Base-by-base conservation (phyloP, 2,329 filamentous ascomycete genomes). In the Ploettnerulaceae sp. region DNA sequence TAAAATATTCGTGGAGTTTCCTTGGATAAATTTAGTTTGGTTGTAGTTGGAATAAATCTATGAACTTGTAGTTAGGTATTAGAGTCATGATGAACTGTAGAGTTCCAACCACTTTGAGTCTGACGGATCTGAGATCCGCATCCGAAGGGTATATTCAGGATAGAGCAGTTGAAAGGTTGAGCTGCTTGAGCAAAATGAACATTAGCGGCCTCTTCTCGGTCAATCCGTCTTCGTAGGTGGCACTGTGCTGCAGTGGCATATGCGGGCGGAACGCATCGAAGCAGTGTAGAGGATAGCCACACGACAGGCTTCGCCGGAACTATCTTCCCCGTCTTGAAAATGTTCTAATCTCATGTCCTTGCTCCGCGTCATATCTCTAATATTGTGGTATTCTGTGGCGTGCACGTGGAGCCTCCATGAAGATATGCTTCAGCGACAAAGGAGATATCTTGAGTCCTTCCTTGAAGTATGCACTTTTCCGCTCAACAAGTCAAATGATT, bases 351-450 rank as follows among this genome's bases (percentile, higher is more conserved):
- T 40, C 39, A 32, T 29, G 21, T 47, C 28, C 32, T 31, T 18
- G 45, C 25, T 34, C 44, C 39, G 36, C 25, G 21, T 44, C 36
- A 47, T 38, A 29, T 43, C n/a, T 22, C 37, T 24, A 22, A 28
- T 22, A 41, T 26, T 29, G 38, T 31, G 15, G 21, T 28, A 28
- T 39, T 35, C 17, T 43, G 38, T 48, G 47, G 38, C 32, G 29
- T 42, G 37, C 50, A 55, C 54, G 52, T 58, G 52, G 50, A 15
- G 22, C 39, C 34, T 14, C 39, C 42, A 46, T 51, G 42, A 15
- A 44, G 42, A 37, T 34, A 26, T 31, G 50, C 56, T 45, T 50
- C 15, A 11, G 20, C 40, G 41, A 50, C 44, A 55, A 51, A 52
- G 40, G 43, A 45, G 36, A 48, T 12, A 53, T 41, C 32, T 40